Evolutionary conservation across 495 filamentous ascomycete genomes (phyloP).

Genomic region (Aspergillus mulundensis): DNA sequence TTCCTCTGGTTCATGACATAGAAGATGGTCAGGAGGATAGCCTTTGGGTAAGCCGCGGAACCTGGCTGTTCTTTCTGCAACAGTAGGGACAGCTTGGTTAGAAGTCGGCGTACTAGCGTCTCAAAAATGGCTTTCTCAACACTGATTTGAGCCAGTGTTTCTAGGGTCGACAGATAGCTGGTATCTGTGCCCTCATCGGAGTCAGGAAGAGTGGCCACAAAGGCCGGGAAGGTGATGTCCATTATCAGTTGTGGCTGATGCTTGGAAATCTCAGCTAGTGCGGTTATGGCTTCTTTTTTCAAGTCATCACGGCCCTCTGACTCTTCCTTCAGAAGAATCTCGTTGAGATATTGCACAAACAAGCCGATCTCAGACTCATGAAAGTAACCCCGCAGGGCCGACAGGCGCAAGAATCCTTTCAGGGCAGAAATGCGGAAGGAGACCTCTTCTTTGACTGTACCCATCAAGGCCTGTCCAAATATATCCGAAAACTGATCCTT

Average conservation of each 20-base stretch:
- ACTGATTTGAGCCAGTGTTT: slow-evolving; percentile 64
- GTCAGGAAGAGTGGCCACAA: slow-evolving; percentile 67
- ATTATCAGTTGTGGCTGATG: slow-evolving; percentile 64
- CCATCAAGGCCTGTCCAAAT: slow-evolving; percentile 57
- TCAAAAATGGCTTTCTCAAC: slow-evolving; percentile 63
- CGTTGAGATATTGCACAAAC: slow-evolving; percentile 61
- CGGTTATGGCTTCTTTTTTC: slow-evolving; percentile 59
- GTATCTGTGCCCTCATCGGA: slow-evolving; percentile 39
- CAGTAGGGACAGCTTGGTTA: slow-evolving; percentile 60
- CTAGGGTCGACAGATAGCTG: slow-evolving; percentile 56
- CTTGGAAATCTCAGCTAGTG: slow-evolving; percentile 61
- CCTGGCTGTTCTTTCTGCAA: slow-evolving; percentile 50
- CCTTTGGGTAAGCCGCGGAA: slow-evolving; percentile 50
- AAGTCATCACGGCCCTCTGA: slow-evolving; percentile 54
- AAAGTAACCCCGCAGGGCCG: slow-evolving; percentile 53
- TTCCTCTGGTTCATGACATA: slow-evolving; percentile 59
- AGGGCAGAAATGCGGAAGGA: slow-evolving; percentile 61
- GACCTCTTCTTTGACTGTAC: slow-evolving; percentile 58
- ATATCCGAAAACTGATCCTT: slow-evolving; percentile 59
- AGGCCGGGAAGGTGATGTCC: slow-evolving; percentile 68
- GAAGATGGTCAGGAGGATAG: slow-evolving; percentile 60
- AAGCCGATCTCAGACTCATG: slow-evolving; percentile 60
- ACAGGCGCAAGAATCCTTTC: slow-evolving; percentile 55
- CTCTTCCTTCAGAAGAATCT: slow-evolving; percentile 59
- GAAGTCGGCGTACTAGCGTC: slow-evolving; percentile 61